phyloP scores from a whole-genome alignment of 2,329 filamentous ascomycete genomes.

The Paecilomyces fulvus region DNA sequence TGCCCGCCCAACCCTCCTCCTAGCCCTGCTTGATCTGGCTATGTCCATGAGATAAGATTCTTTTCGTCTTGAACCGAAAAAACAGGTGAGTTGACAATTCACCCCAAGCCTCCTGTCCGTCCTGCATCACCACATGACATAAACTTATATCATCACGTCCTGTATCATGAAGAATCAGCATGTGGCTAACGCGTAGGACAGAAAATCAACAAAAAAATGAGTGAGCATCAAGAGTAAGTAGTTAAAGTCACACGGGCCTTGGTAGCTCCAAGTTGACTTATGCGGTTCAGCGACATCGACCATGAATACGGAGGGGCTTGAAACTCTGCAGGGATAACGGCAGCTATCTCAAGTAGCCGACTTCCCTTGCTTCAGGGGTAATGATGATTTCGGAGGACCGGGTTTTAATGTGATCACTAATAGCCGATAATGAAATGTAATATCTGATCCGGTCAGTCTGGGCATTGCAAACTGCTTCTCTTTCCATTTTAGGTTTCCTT shows the following conservation, averaged over 20 bases:
- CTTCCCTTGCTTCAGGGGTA: background rate
- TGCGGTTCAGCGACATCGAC: background rate
- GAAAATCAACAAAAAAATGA: background rate
- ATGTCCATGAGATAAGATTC: background rate
- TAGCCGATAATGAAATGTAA: background rate
- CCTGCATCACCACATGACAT: background rate
- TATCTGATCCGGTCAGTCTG: background rate
- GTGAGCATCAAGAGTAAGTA: background rate
- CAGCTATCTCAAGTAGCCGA: background rate
- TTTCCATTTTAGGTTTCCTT: background rate
- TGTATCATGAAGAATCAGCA: background rate
- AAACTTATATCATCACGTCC: background rate
- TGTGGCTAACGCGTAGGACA: background rate
- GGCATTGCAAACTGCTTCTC: background rate
- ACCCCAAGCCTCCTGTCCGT: background rate
- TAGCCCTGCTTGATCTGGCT: slow-evolving; percentile 23
- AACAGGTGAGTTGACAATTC: background rate
- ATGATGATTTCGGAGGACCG: background rate
- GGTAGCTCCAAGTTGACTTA: background rate
- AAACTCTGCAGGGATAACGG: background rate
- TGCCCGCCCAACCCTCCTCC: slow-evolving; percentile 33
- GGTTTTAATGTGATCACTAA: background rate
- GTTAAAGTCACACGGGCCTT: background rate
- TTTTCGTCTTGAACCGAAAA: background rate
- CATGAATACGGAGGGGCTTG: background rate